phyloP scores from a whole-genome alignment of 345 rosid genomes.

The Excoecaria cochinchinensis region DNA sequence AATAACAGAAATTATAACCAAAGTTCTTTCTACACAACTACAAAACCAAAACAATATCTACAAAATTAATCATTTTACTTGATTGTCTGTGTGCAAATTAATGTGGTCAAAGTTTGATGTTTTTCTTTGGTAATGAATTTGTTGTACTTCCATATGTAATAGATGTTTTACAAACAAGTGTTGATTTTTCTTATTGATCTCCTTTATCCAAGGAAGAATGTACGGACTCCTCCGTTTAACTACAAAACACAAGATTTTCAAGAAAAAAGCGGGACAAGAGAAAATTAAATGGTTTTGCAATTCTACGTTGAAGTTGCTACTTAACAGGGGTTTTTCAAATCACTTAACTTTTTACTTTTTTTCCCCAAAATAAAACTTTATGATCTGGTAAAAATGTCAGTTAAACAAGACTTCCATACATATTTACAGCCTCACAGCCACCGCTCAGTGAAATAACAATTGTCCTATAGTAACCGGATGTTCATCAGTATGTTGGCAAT shows the following conservation, averaged over 20 bases:
- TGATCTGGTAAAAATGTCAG: too few relatives aligned
- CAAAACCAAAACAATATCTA: constrained; percentile 25
- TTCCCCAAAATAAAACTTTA: neutral
- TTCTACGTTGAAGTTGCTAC: neutral
- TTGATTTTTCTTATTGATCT: neutral
- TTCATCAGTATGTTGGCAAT: too few relatives aligned
- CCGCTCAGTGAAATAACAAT: too few relatives aligned
- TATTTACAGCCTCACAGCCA: too few relatives aligned
- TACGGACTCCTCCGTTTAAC: neutral
- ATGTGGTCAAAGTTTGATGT: constrained; percentile 2
- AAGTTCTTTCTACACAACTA: too few relatives aligned
- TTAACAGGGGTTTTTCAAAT: neutral
- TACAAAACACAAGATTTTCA: neutral
- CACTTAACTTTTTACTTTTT: neutral
- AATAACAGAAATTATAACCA: too few relatives aligned
- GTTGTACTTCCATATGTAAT: constrained; percentile 4
- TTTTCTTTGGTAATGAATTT: constrained; percentile 6
- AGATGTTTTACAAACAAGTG: neutral
- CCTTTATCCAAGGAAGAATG: neutral
- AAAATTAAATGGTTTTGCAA: neutral
- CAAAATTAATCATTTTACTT: constrained; percentile 30
- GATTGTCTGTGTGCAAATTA: constrained; percentile 19
- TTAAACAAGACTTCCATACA: too few relatives aligned
- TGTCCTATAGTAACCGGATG: too few relatives aligned
- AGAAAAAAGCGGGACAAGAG: too few relatives aligned